These are phyloP conservation scores for Friedmanniomyces endolithicus DNA, from an alignment of 495 filamentous ascomycete genomes.

Conservation along the genomic window DNA sequence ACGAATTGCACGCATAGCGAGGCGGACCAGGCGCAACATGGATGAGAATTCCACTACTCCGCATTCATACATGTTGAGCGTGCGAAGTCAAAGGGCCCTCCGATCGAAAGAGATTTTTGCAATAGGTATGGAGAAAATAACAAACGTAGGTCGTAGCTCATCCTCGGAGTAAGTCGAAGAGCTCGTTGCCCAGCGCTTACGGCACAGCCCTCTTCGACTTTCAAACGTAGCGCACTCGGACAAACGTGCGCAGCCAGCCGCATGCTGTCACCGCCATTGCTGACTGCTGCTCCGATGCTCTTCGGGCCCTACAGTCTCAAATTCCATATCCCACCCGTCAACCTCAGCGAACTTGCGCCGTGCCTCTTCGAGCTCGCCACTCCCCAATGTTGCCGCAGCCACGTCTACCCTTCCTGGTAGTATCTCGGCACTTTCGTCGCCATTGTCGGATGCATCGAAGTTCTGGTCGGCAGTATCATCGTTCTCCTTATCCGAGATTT, in stretches of 20 bases:
- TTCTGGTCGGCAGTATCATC: not conserved
- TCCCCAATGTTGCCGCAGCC: constrained; percentile 20
- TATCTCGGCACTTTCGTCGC: not conserved
- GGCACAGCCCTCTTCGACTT: not conserved
- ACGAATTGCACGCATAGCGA: no score
- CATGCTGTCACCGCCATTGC: constrained; percentile 9
- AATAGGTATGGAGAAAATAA: no score
- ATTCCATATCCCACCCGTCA: constrained; percentile 62
- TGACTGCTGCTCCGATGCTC: constrained; percentile 19
- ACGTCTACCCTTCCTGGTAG: constrained; percentile 10
- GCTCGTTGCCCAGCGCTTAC: no score
- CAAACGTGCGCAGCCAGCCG: no score
- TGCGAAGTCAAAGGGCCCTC: no score
- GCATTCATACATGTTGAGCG: no score
- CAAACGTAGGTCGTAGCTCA: no score
- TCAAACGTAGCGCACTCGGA: not conserved
- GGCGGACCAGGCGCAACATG: no score
- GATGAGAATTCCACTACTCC: no score
- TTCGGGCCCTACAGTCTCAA: constrained; percentile 38
- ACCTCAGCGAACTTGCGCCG: constrained; percentile 53
- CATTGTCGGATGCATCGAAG: not conserved
- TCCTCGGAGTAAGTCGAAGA: no score
- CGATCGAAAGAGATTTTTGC: no score
- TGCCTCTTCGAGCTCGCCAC: constrained; percentile 31
- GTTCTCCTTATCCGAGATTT: constrained; percentile 40